phyloP scores from a whole-genome alignment of 2,329 filamentous ascomycete genomes.

The Exophiala bonariae region DNA sequence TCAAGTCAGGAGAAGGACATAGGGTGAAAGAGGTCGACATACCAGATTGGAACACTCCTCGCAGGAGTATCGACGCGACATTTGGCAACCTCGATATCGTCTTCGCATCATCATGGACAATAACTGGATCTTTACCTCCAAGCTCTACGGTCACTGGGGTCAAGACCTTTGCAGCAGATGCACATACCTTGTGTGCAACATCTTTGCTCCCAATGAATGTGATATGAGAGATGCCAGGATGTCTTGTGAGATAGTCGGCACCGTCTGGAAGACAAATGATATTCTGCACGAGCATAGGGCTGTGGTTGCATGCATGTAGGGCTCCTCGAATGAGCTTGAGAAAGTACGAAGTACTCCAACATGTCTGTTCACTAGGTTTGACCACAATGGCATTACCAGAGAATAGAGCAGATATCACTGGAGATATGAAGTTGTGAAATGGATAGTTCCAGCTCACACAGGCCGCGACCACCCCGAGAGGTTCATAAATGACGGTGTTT shows the following conservation, averaged over 20 bases:
- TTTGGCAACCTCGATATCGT: constrained; percentile 62
- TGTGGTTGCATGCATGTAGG: constrained; percentile 77
- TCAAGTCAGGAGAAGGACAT: constrained; percentile 34
- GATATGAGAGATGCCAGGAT: constrained; percentile 79
- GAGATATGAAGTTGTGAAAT: constrained; percentile 92
- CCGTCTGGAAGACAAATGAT: constrained; percentile 85
- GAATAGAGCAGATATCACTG: constrained; percentile 87
- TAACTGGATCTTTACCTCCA: constrained; percentile 90
- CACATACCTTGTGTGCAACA: constrained; percentile 84
- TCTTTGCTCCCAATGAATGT: constrained; percentile 93
- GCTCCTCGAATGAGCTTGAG: constrained; percentile 75
- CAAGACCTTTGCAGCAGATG: constrained; percentile 80
- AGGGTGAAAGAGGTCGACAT: not conserved
- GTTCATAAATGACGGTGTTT: constrained; percentile 88
- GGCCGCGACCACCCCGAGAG: constrained; percentile 86
- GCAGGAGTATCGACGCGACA: constrained; percentile 79
- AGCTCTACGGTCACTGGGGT: constrained; percentile 88
- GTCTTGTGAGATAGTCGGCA: constrained; percentile 79
- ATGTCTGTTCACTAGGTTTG: constrained; percentile 93
- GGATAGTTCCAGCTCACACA: constrained; percentile 97
- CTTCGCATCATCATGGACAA: constrained; percentile 76
- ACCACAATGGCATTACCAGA: constrained; percentile 88
- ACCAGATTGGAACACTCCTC: constrained; percentile 77
- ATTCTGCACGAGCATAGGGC: constrained; percentile 77
- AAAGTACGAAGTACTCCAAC: constrained; percentile 88